phyloP scores from a whole-genome alignment of 2,329 filamentous ascomycete species.

The Colletotrichum sp. region DNA sequence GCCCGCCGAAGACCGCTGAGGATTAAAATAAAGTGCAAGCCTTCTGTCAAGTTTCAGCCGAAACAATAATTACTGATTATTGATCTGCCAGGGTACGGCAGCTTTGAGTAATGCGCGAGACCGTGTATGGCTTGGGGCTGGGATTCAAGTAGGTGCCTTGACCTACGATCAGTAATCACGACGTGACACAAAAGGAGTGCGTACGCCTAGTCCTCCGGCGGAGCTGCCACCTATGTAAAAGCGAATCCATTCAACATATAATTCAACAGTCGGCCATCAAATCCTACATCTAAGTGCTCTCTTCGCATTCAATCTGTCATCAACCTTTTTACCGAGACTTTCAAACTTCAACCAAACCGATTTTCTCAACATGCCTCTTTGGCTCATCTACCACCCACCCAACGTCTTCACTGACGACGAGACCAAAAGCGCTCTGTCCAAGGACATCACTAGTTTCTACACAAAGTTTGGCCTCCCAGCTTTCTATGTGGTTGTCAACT shows the following conservation, averaged over 20 bases:
- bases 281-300: neutral
- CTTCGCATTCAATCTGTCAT: neutral
- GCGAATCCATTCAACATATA: neutral
- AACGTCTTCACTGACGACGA: slow-evolving; percentile 32
- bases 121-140: neutral
- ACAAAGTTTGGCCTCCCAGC: slow-evolving; percentile 34
- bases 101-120: neutral
- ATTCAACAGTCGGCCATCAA: accelerated
- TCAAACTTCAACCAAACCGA: neutral
- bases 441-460: slow-evolving; percentile 36
- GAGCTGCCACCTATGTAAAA: neutral
- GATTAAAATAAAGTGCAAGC: neutral
- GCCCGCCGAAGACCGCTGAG: neutral
- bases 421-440: slow-evolving; percentile 32
- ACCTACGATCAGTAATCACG: neutral
- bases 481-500: slow-evolving; percentile 49
- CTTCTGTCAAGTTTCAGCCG: neutral
- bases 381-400: slow-evolving; percentile 43
- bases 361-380: slow-evolving; percentile 41
- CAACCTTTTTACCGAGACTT: neutral
- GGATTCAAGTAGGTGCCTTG: neutral
- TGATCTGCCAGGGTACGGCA: neutral
- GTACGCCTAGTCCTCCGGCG: neutral
- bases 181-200: neutral
- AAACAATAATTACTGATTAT: neutral